Percentiles rank a stretch among this genome's conserved stretches.
These are phyloP conservation scores for Fusarium temperatum DNA, from an alignment of 2,329 filamentous ascomycete species.

Conservation along the genomic window DNA sequence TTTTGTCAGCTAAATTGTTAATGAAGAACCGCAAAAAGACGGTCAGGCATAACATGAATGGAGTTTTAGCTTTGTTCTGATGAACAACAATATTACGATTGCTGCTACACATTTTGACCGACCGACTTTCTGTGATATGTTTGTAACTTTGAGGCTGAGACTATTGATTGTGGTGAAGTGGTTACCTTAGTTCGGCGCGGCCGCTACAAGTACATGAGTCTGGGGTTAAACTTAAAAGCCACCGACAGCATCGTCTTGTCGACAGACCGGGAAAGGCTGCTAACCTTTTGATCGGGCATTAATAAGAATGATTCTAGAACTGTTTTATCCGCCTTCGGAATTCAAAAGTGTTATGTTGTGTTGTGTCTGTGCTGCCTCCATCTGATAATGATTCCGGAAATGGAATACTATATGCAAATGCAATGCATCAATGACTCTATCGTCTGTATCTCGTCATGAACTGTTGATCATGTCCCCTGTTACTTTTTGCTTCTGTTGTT, in stretches of 20 bases:
- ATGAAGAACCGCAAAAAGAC: constrained; percentile 32
- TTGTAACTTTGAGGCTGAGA: neutral
- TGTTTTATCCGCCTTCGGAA: neutral
- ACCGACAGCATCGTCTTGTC: constrained; percentile 5
- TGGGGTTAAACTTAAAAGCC: constrained; percentile 24
- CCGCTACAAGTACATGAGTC: constrained; percentile 19
- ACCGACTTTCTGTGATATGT: neutral
- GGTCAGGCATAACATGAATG: constrained; percentile 16
- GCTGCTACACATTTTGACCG: neutral
- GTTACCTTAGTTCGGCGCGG: constrained; percentile 20
- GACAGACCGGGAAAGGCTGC: constrained; percentile 2
- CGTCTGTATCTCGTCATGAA: neutral
- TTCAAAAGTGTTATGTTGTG: neutral
- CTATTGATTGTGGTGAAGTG: constrained; percentile 25
- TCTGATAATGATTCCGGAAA: neutral
- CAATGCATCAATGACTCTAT: neutral
- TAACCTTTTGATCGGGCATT: neutral
- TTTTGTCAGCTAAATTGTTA: constrained; percentile 38
- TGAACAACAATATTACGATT: constrained; percentile 27
- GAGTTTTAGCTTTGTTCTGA: constrained; percentile 15
- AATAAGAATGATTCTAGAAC: constrained; percentile 9
- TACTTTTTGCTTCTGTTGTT: constrained; percentile 25
- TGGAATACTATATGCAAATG: neutral
- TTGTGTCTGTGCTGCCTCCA: neutral
- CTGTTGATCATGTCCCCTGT: neutral